phyloP scores from a whole-genome alignment of 805 yeast genomes.

The Priceomyces fermenticarens region DNA sequence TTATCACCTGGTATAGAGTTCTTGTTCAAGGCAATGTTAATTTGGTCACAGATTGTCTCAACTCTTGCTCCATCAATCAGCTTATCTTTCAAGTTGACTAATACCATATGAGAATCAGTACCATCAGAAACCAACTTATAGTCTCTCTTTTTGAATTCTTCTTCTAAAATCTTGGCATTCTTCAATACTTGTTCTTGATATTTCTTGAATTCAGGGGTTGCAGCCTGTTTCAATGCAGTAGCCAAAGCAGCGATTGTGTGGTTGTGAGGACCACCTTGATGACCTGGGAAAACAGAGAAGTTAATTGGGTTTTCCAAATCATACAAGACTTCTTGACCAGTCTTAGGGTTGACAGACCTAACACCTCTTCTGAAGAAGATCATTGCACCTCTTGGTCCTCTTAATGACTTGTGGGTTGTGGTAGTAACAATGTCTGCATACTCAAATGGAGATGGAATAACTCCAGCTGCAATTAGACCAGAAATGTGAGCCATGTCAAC shows the following conservation, averaged over 20 bases:
- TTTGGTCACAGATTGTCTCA: conserved; percentile 83
- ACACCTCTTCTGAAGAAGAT: conserved; percentile 95
- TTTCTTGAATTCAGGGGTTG: conserved; percentile 79
- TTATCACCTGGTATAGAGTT: conserved; percentile 96
- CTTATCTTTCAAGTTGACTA: conserved; percentile 76
- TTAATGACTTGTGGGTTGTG: conserved; percentile 93
- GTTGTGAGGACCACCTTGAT: conserved; percentile 99
- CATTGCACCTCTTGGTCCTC: conserved; percentile 99
- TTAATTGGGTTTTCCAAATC: conserved; percentile 90
- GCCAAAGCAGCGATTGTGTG: conserved; percentile 96
- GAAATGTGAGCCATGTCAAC: conserved; percentile 98
- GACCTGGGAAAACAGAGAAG: conserved; percentile 98
- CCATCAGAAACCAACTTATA: conserved; percentile 85
- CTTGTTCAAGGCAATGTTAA: conserved; percentile 93
- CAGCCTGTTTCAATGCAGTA: conserved; percentile 90
- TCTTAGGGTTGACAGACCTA: conserved; percentile 70
- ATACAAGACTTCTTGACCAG: conserved; percentile 80
- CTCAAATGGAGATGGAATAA: conserved; percentile 88
- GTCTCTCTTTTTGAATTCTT: conserved; percentile 61
- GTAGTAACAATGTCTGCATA: conserved; percentile 96
- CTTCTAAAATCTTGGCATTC: conserved; percentile 77
- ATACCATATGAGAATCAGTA: conserved; percentile 90
- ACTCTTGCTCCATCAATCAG: conserved; percentile 94
- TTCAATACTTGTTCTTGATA: conserved; percentile 82
- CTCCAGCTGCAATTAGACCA: conserved; percentile 93